Percentiles rank a stretch among this genome's conserved stretches.
Conservation (phyloP, 805 yeast genomes). For the Yamadazyma tumulicola region DNA sequence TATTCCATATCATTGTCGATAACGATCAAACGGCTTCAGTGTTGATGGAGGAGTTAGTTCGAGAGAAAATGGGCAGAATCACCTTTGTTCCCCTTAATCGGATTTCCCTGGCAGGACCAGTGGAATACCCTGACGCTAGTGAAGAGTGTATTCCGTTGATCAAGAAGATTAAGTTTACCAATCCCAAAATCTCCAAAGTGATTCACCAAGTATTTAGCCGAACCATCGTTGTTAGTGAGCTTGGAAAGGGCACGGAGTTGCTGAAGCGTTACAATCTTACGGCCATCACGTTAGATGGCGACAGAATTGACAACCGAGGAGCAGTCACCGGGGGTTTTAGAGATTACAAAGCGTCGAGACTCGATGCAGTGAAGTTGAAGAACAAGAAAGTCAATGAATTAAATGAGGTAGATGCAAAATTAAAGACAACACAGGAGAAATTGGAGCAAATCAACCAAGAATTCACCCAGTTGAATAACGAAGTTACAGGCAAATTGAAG, state of each 20-base stretch:
- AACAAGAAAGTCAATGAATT: conserved; percentile 50
- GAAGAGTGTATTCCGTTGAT: conserved; percentile 74
- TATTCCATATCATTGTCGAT: conserved; percentile 89
- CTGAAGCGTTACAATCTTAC: conserved; percentile 59
- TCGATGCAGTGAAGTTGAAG: conserved; percentile 64
- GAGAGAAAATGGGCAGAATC: conserved; percentile 74
- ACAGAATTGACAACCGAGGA: conserved; percentile 80
- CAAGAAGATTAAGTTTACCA: conserved; percentile 63
- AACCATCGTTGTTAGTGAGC: conserved; percentile 69
- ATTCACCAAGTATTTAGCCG: conserved; percentile 78
- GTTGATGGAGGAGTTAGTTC: conserved; percentile 70
- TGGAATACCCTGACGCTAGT: conserved; percentile 54
- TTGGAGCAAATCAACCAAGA: conserved; percentile 46
- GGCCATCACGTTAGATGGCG: conserved; percentile 91
- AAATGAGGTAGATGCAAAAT: conserved; percentile 25
- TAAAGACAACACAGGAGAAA: conserved; percentile 30
- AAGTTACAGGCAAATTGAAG: conserved; percentile 29
- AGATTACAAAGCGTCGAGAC: conserved; percentile 61
- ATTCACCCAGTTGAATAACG: conserved; percentile 49
- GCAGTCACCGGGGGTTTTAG: conserved; percentile 85
- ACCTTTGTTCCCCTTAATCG: conserved; percentile 90
- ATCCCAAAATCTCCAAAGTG: conserved; percentile 54
- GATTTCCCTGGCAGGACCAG: conserved; percentile 25
- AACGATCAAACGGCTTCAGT: conserved; percentile 77
- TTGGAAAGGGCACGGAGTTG: conserved; percentile 64